Conservation (phyloP, 176 grass and related monocot genomes). For the Aechmea fasciata region DNA sequence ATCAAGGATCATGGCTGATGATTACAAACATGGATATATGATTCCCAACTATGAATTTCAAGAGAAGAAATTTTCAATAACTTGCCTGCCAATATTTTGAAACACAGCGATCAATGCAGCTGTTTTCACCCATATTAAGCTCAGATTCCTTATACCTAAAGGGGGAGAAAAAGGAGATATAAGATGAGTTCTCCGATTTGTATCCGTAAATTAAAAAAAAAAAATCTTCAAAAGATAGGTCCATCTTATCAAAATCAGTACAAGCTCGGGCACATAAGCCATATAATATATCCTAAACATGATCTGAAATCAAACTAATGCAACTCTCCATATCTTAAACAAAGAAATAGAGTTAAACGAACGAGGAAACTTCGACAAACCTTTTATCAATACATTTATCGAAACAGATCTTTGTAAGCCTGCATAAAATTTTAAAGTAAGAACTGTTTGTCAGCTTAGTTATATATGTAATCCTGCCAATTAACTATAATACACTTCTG, state of each 20-base stretch:
- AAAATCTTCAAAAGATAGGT: neutral
- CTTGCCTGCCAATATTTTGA: slow-evolving; percentile 96
- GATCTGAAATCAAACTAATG: too few species aligned
- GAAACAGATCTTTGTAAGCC: slow-evolving; percentile 75
- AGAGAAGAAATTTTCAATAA: slow-evolving; percentile 11
- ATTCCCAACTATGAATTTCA: neutral
- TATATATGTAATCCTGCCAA: too few species aligned
- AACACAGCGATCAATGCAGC: slow-evolving; percentile 95
- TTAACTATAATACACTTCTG: too few species aligned
- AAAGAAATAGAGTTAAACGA: neutral
- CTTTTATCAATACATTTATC: slow-evolving; percentile 88
- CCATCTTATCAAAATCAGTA: too few species aligned
- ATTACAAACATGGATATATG: too few species aligned
- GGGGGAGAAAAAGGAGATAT: slow-evolving; percentile 10
- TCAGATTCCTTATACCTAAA: slow-evolving; percentile 90
- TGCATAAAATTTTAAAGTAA: slow-evolving; percentile 19
- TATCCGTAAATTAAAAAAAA: neutral
- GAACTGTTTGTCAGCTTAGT: too few species aligned
- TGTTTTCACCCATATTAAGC: slow-evolving; percentile 97
- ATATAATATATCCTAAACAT: too few species aligned
- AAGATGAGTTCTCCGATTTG: neutral
- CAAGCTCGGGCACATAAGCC: too few species aligned
- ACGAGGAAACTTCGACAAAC: slow-evolving; percentile 17
- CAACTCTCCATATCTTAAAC: neutral
- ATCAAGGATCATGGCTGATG: too few species aligned